Evolutionary conservation across 2,329 filamentous ascomycete genomes (phyloP).

Genomic region (Trichoderma sp.): DNA sequence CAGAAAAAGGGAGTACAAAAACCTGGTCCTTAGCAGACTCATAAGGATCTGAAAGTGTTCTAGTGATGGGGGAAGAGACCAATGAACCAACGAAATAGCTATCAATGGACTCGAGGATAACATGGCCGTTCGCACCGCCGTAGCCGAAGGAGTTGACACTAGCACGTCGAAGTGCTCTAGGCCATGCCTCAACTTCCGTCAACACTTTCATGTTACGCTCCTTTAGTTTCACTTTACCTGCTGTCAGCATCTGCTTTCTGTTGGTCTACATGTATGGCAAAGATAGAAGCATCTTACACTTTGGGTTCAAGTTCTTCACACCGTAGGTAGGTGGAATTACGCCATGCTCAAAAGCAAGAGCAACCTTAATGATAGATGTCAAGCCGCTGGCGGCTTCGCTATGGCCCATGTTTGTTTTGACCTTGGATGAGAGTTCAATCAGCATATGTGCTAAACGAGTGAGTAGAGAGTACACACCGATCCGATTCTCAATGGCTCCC

Average conservation of each 20-base stretch:
- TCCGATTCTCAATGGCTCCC: conserved; percentile 6
- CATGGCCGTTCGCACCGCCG: conserved; percentile 13
- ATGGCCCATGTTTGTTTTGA: conserved; percentile 27
- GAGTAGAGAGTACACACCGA: background rate
- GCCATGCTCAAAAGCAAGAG: conserved; percentile 21
- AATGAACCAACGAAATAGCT: conserved; percentile 9
- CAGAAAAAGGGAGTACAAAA: background rate
- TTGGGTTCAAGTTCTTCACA: conserved; percentile 10
- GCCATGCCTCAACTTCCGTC: conserved; percentile 2
- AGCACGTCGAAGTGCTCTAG: conserved; percentile 1
- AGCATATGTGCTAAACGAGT: background rate
- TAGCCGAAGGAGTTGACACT: conserved; percentile 15
- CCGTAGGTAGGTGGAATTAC: conserved; percentile 21
- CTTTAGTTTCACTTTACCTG: background rate
- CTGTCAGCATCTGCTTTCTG: background rate
- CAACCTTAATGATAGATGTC: conserved; percentile 22
- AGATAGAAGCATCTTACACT: background rate
- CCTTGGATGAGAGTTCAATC: background rate
- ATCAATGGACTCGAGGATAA: conserved; percentile 15
- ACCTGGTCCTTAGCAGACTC: background rate
- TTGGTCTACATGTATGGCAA: no score
- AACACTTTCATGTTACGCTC: conserved; percentile 9
- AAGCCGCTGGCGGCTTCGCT: conserved; percentile 24
- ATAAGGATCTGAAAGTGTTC: background rate
- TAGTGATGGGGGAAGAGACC: background rate